Evolutionary conservation across 306 rosid species (phyloP), one percentile per base, ranked within the genome.

Genomic region (Casuarina glauca): DNA sequence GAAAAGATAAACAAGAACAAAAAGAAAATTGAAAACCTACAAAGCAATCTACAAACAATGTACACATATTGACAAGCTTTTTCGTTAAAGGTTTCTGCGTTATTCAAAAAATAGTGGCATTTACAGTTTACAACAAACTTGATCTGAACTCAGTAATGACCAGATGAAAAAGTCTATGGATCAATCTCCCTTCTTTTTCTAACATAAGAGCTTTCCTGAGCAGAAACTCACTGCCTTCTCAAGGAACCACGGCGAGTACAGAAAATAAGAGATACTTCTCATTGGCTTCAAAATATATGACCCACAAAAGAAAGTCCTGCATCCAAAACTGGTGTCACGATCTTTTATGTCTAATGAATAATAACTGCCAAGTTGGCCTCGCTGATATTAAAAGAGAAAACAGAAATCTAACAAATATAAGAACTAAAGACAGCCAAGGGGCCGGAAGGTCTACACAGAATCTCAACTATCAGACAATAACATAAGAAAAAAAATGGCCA

Each of bases 241-340:
- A 73, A 62, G 70, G 74, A 74, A 78, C 70, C 54, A 72, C 75
- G 62, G 79, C 82, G 55, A 81, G 32, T n/a, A 45, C 20, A 74
- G 81, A 67, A 26, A 73, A 52, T 61, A 72, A 75, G 42, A 53
- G 36, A 46, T 52, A 69, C 78, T 42, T 69, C 51, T 2, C 39
- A 16, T 64, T 73, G 44, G 74, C 80, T 74, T 76, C 80, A 80
- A 57, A 79, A 52, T 62, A 73, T 79, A 71, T 83, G 74, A 49
- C 49, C 50, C 79, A 63, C 49, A 74, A 76, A 78, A 74, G 76
- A 69, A 70, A 75, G 79, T 72, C 58, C 83, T 55, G 78, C 82
- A 73, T 67, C 74, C 45, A 81, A 70, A 83, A 78, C 86, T 74
- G 85, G 69, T 80, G 80, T 42, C 68, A 44, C 48, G 35, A 51